Evolutionary conservation across 139 green algal species (phyloP).

Genomic region (Tetradesmus obliquus): DNA sequence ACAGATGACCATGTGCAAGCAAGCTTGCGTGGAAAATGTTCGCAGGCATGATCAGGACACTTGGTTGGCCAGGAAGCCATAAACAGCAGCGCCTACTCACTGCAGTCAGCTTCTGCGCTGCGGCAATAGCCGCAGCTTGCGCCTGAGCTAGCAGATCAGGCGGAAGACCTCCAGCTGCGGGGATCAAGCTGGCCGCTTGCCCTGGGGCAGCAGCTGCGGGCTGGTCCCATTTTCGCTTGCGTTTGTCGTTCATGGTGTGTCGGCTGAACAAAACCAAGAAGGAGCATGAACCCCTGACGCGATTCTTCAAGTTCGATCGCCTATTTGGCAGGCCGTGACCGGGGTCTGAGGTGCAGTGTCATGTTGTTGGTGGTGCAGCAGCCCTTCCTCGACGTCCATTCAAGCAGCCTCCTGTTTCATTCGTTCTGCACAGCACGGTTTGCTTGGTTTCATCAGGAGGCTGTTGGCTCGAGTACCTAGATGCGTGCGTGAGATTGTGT

Average conservation of each 20-base stretch:
- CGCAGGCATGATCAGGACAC: background rate
- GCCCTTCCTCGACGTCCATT: background rate
- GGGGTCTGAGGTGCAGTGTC: background rate
- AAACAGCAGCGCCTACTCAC: background rate
- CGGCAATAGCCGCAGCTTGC: constrained; percentile 13
- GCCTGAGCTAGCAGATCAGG: constrained; percentile 17
- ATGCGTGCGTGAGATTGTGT: constrained; percentile 1
- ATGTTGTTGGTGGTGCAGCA: background rate
- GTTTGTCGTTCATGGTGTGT: background rate
- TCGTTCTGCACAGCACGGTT: background rate
- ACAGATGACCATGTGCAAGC: too few relatives aligned
- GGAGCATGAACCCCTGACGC: background rate
- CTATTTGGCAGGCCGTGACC: background rate
- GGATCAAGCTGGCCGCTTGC: background rate
- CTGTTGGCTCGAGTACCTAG: background rate
- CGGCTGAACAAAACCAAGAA: background rate
- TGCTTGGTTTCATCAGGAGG: background rate
- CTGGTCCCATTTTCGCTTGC: constrained; percentile 56
- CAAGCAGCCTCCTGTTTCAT: background rate
- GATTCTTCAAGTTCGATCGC: background rate
- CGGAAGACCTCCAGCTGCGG: background rate
- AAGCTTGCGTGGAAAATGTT: too few relatives aligned
- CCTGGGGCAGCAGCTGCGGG: constrained; percentile 19
- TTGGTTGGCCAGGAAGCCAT: background rate
- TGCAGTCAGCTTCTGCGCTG: constrained; percentile 1